These are phyloP conservation scores for Sphenostylis stenocarpa DNA, from an alignment of 306 rosid genomes.

Conservation along the genomic window DNA sequence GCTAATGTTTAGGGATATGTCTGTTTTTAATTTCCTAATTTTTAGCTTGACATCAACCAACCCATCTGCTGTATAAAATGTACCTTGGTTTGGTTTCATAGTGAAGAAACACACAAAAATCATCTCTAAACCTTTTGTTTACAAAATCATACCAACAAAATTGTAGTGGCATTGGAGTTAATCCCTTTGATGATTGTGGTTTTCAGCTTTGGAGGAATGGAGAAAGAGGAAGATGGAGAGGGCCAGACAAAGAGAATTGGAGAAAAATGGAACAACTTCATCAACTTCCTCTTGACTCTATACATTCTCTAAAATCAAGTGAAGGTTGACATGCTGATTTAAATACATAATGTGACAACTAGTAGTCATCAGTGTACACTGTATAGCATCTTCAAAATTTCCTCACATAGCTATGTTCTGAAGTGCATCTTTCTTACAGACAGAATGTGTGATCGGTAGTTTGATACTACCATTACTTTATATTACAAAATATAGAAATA, in stretches of 20 bases:
- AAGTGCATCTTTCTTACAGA: not conserved
- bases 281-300: conserved; percentile 49
- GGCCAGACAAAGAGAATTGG: conserved; percentile 77
- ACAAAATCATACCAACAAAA: not conserved
- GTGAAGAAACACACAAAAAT: no score
- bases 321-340: not conserved
- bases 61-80: not conserved
- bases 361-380: conserved; percentile 14
- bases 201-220: conserved; percentile 96
- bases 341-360: not conserved
- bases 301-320: not conserved
- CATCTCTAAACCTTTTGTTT: no score
- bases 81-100: no score
- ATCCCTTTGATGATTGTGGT: conserved; percentile 29
- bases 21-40: not conserved
- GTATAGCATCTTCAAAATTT: not conserved
- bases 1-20: not conserved
- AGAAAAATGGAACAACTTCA: conserved; percentile 72
- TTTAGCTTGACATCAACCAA: not conserved
- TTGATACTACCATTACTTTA: not conserved
- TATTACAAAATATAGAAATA: not conserved
- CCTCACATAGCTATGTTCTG: not conserved
- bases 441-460: not conserved
- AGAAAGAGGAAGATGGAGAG: conserved; percentile 96
- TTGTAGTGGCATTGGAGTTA: conserved; percentile 5